Conservation (phyloP, 495 filamentous ascomycete genomes). For the Aspergillus bridgeri region DNA sequence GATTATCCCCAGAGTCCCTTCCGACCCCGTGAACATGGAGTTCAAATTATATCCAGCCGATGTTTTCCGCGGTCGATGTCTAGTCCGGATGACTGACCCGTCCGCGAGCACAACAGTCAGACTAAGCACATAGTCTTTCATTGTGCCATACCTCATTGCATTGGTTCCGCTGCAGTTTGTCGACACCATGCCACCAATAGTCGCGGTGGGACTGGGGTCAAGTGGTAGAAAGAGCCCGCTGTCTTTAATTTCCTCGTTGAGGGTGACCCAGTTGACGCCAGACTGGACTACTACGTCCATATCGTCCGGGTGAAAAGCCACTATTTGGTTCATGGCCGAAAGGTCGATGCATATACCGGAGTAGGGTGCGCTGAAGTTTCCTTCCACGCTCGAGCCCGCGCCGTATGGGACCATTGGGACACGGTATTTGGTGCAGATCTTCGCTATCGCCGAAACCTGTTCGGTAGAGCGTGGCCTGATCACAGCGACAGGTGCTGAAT, state of each 20-base stretch:
- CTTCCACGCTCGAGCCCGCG: no score
- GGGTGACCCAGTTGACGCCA: conserved; percentile 69
- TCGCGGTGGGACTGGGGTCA: conserved; percentile 54
- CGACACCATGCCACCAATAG: not conserved
- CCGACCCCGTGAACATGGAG: conserved; percentile 72
- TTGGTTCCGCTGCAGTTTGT: conserved; percentile 64
- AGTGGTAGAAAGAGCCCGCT: conserved; percentile 77
- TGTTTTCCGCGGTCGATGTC: conserved; percentile 51
- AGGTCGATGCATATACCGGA: no score
- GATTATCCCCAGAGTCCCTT: conserved; percentile 79
- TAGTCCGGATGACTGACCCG: conserved; percentile 79
- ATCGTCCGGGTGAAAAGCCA: no score
- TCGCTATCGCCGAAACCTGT: no score
- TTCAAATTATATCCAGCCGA: conserved; percentile 81
- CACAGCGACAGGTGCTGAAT: no score
- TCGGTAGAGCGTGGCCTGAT: no score
- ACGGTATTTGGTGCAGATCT: not conserved
- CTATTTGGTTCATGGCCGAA: no score
- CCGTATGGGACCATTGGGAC: not conserved
- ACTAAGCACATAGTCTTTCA: conserved; percentile 84
- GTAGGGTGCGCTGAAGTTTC: no score
- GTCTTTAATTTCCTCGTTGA: conserved; percentile 67
- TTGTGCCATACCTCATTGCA: conserved; percentile 81
- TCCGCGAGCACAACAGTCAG: conserved; percentile 84
- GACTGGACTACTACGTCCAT: conserved; percentile 51